Conservation (phyloP, 768 basidiomycete species). For the Leccinellum rugosiceps region DNA sequence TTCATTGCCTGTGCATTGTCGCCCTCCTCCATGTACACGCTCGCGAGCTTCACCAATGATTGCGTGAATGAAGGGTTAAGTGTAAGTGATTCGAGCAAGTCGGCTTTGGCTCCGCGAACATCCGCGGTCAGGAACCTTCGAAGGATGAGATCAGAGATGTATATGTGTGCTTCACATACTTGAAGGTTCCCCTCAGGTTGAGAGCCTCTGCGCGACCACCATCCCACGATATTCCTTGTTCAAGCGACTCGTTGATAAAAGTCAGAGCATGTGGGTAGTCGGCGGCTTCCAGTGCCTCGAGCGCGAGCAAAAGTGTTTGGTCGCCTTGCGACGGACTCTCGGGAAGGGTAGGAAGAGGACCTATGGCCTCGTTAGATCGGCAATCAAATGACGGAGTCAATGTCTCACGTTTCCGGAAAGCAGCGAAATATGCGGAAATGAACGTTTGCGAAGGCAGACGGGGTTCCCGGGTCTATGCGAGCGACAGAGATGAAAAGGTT, state of each 20-base stretch:
- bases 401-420: constrained; percentile 82
- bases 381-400: neutral
- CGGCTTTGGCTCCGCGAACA: constrained; percentile 74
- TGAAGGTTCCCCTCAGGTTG: constrained; percentile 95
- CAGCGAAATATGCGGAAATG: constrained; percentile 93
- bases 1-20: constrained; percentile 79
- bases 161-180: constrained; percentile 46
- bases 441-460: constrained; percentile 88
- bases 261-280: constrained; percentile 82
- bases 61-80: constrained; percentile 74
- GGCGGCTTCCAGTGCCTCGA: constrained; percentile 78
- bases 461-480: constrained; percentile 58
- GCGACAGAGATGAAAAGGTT: neutral
- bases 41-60: constrained; percentile 93
- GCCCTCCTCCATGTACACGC: constrained; percentile 95
- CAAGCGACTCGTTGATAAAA: constrained; percentile 79
- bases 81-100: constrained; percentile 73
- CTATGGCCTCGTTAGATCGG: constrained; percentile 33
- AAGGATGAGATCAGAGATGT: neutral
- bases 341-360: constrained; percentile 67
- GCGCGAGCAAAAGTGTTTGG: constrained; percentile 72
- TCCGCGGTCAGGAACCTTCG: constrained; percentile 85
- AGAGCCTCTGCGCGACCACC: constrained; percentile 80
- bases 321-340: constrained; percentile 78
- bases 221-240: constrained; percentile 79